Base-by-base conservation (phyloP, 768 basidiomycete genomes). In the Phanerodontia chrysosporium region DNA sequence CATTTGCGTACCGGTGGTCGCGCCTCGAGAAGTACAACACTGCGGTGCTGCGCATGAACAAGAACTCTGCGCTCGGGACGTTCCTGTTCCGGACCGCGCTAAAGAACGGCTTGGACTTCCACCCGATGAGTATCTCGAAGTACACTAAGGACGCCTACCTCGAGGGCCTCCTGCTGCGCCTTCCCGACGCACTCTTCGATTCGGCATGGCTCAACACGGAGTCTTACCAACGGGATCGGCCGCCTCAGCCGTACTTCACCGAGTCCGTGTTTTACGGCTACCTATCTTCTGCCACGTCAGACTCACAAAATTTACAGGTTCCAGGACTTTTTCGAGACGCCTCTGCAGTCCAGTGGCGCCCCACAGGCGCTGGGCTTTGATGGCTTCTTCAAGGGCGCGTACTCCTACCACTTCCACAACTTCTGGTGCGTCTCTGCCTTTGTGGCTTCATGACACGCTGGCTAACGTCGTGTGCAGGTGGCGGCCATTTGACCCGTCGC, bases 1-100 rank as follows among this genome's bases (percentile, higher is more conserved):
- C 95, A 18, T 99, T 97, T 66, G 95, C 96, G 8, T 98, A 98
- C 71, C 82, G 96, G 2, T 99, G 96, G 96, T 92, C 90, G 22
- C 86, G 92, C 49, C 76, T 95, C 62, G 84, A 90, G 67, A 91
- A 88, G 70, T 98, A 98, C 73, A 98, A 98, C 78, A 98, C 96
- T 13, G 95, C 97, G 1, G 93, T 98, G 12, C 80, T 99, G 60
- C 92, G 88, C 69, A 78, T 99, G 77, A 94, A 96, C 82, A 95
- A 92, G 71, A 84, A 84, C 21, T 95, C 92, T 3, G 95, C 96
- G 8, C 74, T 99, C 18, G 95, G 94, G 29, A 89, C 87, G 57
- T 95, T 98, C 75, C 75, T 99, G 54, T 95, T 99, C 81, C 85
- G 90, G 46, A 96, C 95, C 1, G 95, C 95, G 14, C 74, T 99